Conservation (phyloP, 2,329 filamentous ascomycete species). For the Ophiostoma montium region DNA sequence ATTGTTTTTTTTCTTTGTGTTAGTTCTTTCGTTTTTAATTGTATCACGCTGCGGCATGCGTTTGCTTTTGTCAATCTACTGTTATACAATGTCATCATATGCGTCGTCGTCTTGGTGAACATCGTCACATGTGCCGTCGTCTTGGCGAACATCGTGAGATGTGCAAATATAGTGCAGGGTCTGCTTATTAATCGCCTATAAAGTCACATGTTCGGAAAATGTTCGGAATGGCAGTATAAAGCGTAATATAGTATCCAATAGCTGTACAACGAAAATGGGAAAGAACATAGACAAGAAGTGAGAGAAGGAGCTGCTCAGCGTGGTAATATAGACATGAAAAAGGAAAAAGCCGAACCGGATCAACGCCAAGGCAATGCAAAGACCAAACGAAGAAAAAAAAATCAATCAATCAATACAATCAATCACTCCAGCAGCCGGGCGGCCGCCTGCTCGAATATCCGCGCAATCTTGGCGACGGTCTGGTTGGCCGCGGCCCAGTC, state of each 20-base stretch:
- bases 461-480: constrained; percentile 58
- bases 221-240: too few species aligned
- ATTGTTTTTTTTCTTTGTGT: background rate
- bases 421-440: constrained; percentile 13
- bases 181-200: too few species aligned
- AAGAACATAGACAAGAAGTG: background rate
- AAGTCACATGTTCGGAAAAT: too few species aligned
- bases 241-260: too few species aligned
- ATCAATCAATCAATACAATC: background rate
- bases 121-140: too few species aligned
- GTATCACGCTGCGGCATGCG: background rate
- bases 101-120: too few species aligned
- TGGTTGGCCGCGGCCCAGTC: constrained; percentile 56
- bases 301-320: background rate
- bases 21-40: background rate
- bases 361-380: constrained; percentile 13
- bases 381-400: background rate
- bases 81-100: too few species aligned
- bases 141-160: too few species aligned
- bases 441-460: constrained; percentile 49
- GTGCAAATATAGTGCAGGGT: too few species aligned
- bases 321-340: background rate
- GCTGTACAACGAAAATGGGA: background rate
- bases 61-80: background rate
- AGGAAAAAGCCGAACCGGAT: background rate